Conservation (phyloP, 129 eudicot genomes). For the Scalesia atractyloides region DNA sequence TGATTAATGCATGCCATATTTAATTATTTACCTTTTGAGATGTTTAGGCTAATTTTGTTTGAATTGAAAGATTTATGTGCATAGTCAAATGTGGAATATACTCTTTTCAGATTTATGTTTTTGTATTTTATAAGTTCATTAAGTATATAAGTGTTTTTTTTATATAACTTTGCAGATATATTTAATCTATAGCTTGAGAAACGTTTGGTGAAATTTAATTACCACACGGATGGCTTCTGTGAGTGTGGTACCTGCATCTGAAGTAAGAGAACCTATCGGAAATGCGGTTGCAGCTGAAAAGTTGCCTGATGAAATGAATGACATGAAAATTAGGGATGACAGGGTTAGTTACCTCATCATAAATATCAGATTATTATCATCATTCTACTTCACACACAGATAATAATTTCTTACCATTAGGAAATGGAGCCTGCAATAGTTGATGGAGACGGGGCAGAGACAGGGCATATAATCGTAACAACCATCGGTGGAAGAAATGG, state of each 20-base stretch:
- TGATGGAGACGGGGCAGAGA: slow-evolving; percentile 91
- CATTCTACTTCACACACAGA: neutral
- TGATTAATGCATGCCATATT: neutral
- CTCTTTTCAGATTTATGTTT: neutral
- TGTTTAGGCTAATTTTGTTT: neutral
- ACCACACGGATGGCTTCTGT: slow-evolving; percentile 59
- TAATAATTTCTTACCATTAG: slow-evolving; percentile 30
- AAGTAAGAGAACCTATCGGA: slow-evolving; percentile 56
- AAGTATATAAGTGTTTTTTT: neutral
- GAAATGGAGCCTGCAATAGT: slow-evolving; percentile 87
- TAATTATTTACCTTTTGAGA: neutral
- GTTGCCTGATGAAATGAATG: slow-evolving; percentile 81
- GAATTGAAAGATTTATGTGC: neutral
- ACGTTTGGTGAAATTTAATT: neutral
- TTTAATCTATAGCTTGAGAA: neutral
- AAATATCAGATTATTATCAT: neutral
- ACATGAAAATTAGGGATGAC: slow-evolving; percentile 85
- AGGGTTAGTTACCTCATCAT: slow-evolving; percentile 48
- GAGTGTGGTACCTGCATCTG: slow-evolving; percentile 55
- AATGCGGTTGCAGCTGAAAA: slow-evolving; percentile 52
- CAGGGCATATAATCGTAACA: slow-evolving; percentile 93
- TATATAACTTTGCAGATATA: slow-evolving; percentile 17
- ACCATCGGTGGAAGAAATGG: slow-evolving; percentile 95
- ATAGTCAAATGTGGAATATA: neutral
- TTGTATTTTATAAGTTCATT: neutral